Base-by-base conservation (phyloP, 306 rosid genomes). In the Cicer cuneatum region DNA sequence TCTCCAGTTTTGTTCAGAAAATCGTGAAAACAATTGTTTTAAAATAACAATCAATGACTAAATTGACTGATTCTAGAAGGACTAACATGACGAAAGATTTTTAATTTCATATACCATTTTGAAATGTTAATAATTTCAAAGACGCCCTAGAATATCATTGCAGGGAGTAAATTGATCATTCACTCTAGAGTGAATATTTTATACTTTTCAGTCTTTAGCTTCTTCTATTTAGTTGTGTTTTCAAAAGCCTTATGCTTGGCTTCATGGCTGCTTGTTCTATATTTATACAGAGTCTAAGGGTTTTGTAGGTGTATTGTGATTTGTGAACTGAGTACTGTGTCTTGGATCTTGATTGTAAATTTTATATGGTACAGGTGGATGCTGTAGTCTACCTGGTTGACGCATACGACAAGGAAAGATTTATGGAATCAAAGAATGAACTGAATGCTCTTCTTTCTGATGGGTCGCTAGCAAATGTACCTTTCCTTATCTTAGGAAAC, bases 331-430 rank as follows among this genome's bases (percentile, higher is more conserved):
- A 40, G 43, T 40, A 40, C 7, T 15, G 11, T 51, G 56, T 24
- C 10, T 72, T 72, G 4, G 40, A 14, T 15, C 24, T 69, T 77
- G 38, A 71, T 47, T 2, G 7, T 53, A 10, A 9, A 13, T 40
- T 43, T 64, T 16, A 16, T 57, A 16, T 73, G 37, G 18, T 70
- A 72, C 66, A 91, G 93, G 97, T 91, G 76, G 97, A 91, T 87
- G 93, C 92, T 42, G 93, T 91, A 33, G 74, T 91, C 35, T 89
- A 89, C 83, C 79, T 91, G 67, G 97, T 91, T n/a, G 97, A 91
- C 8, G 93, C 97, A 52, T 82, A 1, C 24, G 93, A 91, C 84
- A 89, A 83, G 79, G 92, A 85, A 76, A 91, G 97, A 48, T 81
- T 91, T 75, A 52, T 88, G 0, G 97, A 91, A 76, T 77, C 97